Evolutionary conservation across 2,329 filamentous ascomycete species (phyloP).

Genomic region (Furcasterigmium furcatum): DNA sequence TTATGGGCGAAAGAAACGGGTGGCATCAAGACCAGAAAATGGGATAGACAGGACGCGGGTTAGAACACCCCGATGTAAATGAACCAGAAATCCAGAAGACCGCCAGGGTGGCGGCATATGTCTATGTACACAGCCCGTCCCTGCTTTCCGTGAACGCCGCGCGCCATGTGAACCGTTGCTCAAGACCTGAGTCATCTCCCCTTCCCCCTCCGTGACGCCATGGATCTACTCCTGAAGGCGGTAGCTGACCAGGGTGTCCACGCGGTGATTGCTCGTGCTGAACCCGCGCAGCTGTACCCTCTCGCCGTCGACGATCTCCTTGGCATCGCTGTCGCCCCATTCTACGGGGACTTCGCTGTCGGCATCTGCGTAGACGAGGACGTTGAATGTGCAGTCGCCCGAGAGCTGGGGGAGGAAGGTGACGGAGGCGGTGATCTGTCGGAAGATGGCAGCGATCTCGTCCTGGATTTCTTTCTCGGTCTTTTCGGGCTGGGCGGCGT

Average conservation of each 20-base stretch:
- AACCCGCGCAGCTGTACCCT: conserved; percentile 94
- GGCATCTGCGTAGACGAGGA: conserved; percentile 94
- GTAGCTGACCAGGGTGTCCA: conserved; percentile 96
- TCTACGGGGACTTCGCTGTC: conserved; percentile 96
- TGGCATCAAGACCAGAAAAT: too few relatives aligned
- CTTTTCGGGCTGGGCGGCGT: conserved; percentile 60
- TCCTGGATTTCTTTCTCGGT: conserved; percentile 91
- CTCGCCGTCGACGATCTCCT: conserved; percentile 92
- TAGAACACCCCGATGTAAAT: too few relatives aligned
- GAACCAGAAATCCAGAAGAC: too few relatives aligned
- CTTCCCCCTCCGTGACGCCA: too few relatives aligned
- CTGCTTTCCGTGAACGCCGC: too few relatives aligned
- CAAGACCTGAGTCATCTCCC: too few relatives aligned
- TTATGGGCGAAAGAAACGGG: too few relatives aligned
- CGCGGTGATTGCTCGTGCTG: conserved; percentile 89
- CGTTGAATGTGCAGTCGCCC: conserved; percentile 97
- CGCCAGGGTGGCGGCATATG: too few relatives aligned
- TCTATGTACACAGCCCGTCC: too few relatives aligned
- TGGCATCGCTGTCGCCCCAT: conserved; percentile 97
- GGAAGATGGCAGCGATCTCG: conserved; percentile 94
- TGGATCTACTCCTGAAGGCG: conserved; percentile 40
- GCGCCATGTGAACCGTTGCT: too few relatives aligned
- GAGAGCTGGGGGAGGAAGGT: conserved; percentile 93
- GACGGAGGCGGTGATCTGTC: conserved; percentile 95
- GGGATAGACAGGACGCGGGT: too few relatives aligned